Conservation (phyloP, 495 filamentous ascomycete genomes). For the Thermochaetoides thermophila region DNA sequence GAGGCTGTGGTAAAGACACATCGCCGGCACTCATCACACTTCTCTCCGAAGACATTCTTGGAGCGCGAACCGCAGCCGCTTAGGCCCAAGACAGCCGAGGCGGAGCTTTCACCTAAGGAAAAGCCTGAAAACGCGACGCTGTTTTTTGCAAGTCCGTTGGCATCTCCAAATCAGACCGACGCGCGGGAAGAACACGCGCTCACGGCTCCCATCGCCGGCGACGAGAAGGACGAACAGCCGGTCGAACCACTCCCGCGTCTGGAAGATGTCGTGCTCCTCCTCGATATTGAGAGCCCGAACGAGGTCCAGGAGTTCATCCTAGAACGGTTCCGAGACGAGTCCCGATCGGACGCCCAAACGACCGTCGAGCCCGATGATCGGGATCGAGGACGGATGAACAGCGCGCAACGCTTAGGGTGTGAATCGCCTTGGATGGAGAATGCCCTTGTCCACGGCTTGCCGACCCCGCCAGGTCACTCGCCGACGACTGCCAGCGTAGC, state of each 20-base stretch:
- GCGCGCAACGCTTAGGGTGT: too few relatives aligned
- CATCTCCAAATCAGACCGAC: too few relatives aligned
- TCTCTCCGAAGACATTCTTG: too few relatives aligned
- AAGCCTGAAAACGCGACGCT: neutral
- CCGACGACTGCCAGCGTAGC: constrained; percentile 7
- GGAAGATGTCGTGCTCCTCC: constrained; percentile 29
- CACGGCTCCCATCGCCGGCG: too few relatives aligned
- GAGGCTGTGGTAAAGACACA: too few relatives aligned
- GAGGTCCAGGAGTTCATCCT: constrained; percentile 18
- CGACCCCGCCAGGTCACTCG: constrained; percentile 8
- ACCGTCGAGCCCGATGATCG: too few relatives aligned
- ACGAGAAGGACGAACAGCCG: neutral
- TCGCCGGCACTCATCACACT: too few relatives aligned
- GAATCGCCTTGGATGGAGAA: neutral
- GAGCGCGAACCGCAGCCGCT: too few relatives aligned
- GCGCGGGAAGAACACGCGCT: too few relatives aligned
- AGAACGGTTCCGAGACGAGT: neutral
- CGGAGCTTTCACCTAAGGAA: constrained; percentile 1
- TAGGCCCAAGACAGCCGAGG: constrained; percentile 3
- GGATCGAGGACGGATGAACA: neutral
- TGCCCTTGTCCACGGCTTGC: constrained; percentile 4
- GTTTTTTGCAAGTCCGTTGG: too few relatives aligned
- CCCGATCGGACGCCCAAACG: too few relatives aligned
- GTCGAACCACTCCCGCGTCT: constrained; percentile 24
- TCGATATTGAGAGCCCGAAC: constrained; percentile 17